Base-by-base conservation (phyloP, 345 rosid species). In the Gossypium ekmanianum region DNA sequence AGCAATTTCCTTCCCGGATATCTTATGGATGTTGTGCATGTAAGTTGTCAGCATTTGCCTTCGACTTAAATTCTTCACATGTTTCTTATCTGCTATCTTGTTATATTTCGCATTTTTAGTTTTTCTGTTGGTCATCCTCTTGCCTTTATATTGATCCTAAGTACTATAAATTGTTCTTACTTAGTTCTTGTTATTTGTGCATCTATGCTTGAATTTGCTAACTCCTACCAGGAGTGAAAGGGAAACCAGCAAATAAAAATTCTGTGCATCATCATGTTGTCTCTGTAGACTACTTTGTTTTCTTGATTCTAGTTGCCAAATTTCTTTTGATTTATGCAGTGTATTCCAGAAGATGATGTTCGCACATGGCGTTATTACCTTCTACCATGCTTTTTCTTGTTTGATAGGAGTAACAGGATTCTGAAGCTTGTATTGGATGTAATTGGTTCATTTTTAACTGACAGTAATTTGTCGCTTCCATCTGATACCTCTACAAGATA, bases 321-420 rank as follows among this genome's bases (percentile, higher is more conserved):
- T 55, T 64, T 61, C 34, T 71, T 34, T 12, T 16, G 66, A 57
- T 59, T 61, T 75, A 3, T 89, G 86, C 87, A 92, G 97, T 51
- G 74, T 69, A 66, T 86, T 75, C 86, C 82, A 13, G 87, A 84
- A 79, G 89, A 78, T 73, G 82, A 80, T 48, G 72, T 29, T 11
- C 72, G 51, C 27, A 76, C 75, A 61, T 77, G 84, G 75, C 74
- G 18, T 45, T 91, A 84, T 83, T 84, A 84, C 57, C 34, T 94
- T 63, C 54, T 81, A 72, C 95, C 97, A 9, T 85, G 97, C 76
- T 82, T 79, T 75, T 75, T 81, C 85, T 71, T 92, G 83, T 91
- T 91, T 61, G 89, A 86, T 44, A 82, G 91, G 69, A 87, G 90
- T 84, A 81, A 55, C 59, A 79, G 78, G 73, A 87, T 92, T 64